phyloP scores from a whole-genome alignment of 371 early-diverging fungal genomes.

The Blakeslea trispora region DNA sequence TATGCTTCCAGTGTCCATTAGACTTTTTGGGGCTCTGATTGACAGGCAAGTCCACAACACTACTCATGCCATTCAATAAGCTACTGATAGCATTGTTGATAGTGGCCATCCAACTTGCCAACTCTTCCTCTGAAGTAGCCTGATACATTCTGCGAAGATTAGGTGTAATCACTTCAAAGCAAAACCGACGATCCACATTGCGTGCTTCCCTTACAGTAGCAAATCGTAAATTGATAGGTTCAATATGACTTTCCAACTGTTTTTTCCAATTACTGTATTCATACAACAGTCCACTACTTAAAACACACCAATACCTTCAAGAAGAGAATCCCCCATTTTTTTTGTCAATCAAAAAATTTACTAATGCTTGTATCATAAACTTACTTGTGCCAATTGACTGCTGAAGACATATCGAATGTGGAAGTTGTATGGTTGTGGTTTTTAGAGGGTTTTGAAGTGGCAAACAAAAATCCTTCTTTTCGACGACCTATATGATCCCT shows the following conservation, averaged over 20 bases:
- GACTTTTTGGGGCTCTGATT: not conserved
- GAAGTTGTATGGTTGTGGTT: not conserved
- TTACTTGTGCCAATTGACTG: conserved; percentile 29
- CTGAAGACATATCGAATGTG: conserved; percentile 16
- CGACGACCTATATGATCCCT: conserved; percentile 41
- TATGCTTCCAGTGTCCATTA: conserved; percentile 9
- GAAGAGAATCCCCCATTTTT: too few species aligned
- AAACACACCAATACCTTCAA: conserved; percentile 77
- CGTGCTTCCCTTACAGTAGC: conserved; percentile 78
- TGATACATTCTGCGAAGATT: conserved; percentile 69
- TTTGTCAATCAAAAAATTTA: too few species aligned
- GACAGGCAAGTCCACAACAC: conserved; percentile 23
- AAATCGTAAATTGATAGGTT: conserved; percentile 68
- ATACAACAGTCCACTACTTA: conserved; percentile 68
- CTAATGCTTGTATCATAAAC: not conserved
- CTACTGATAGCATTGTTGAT: conserved; percentile 75
- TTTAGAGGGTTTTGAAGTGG: conserved; percentile 52
- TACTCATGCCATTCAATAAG: conserved; percentile 62
- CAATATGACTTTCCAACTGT: conserved; percentile 62
- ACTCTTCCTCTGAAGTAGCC: conserved; percentile 71
- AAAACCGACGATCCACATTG: conserved; percentile 74
- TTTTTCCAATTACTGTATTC: conserved; percentile 78
- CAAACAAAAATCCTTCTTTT: conserved; percentile 70
- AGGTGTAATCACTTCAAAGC: conserved; percentile 75
- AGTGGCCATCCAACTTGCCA: conserved; percentile 67